Evolutionary conservation across 163 green algal genomes (phyloP).

Genomic region (Scenedesmus sp.): DNA sequence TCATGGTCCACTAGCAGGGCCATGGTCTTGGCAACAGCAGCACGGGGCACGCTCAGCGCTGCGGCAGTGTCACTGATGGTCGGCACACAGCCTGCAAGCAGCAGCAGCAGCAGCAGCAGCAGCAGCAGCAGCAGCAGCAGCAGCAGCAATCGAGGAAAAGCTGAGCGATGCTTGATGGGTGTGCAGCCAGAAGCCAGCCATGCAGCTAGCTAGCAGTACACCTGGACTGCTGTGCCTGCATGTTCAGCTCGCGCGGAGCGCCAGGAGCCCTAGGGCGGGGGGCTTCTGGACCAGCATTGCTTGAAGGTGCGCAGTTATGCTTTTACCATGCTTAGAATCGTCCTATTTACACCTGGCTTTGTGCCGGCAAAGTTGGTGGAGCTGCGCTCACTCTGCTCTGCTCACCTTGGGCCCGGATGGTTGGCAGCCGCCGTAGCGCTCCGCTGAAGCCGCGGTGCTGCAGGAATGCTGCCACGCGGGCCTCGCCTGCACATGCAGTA

Average conservation of each 20-base stretch:
- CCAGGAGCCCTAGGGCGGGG: too few species aligned
- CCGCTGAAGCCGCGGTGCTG: constrained; percentile 6
- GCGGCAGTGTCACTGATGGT: neutral
- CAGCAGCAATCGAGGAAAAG: neutral
- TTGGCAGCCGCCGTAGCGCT: neutral
- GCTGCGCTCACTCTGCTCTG: neutral
- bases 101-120: neutral
- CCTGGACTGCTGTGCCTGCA: too few species aligned
- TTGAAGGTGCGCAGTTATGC: neutral
- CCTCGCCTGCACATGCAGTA: neutral
- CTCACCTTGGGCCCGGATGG: neutral
- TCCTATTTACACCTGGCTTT: neutral
- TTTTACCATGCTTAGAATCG: neutral
- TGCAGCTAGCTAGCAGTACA: too few species aligned
- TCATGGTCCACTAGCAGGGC: constrained; percentile 20
- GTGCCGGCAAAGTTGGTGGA: neutral
- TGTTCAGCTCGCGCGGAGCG: too few species aligned
- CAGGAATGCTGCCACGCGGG: constrained; percentile 15
- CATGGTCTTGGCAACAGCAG: constrained; percentile 47
- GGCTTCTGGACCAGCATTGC: too few species aligned
- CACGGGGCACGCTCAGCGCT: neutral
- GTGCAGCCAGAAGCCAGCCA: neutral
- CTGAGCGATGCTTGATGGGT: neutral
- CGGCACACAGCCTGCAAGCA: neutral
- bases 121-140: neutral